phyloP scores from a whole-genome alignment of 2,329 filamentous ascomycete species.

The Venturia asperata region DNA sequence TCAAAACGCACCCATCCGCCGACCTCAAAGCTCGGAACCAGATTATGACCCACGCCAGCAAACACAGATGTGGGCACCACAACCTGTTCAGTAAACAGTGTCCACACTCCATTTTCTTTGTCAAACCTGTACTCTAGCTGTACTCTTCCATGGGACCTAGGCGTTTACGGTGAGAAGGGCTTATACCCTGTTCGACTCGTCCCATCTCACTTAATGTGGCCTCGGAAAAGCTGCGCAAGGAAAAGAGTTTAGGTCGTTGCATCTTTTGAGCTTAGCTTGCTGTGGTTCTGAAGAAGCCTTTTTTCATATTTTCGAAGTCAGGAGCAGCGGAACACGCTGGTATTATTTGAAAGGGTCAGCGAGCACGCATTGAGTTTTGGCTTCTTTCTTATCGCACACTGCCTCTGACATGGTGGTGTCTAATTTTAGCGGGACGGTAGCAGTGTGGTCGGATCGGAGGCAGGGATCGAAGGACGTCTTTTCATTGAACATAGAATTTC shows the following conservation, averaged over 20 bases:
- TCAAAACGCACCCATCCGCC: constrained; percentile 55
- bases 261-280: constrained; percentile 25
- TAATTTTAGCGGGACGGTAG: not conserved
- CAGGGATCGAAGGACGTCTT: not conserved
- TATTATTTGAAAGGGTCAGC: constrained; percentile 1
- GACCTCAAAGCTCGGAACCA: constrained; percentile 66
- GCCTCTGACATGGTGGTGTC: not conserved
- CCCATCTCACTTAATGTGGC: constrained; percentile 12
- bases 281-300: constrained; percentile 23
- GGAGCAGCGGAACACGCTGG: not conserved
- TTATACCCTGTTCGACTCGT: constrained; percentile 29
- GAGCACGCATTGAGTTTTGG: constrained; percentile 7
- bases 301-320: constrained; percentile 19
- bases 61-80: constrained; percentile 37
- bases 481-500: constrained; percentile 3
- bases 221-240: constrained; percentile 7
- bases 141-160: constrained; percentile 25
- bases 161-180: constrained; percentile 31
- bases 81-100: constrained; percentile 32
- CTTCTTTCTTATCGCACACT: not conserved
- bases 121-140: constrained; percentile 21
- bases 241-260: constrained; percentile 27
- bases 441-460: constrained; percentile 5
- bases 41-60: constrained; percentile 40
- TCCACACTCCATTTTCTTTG: constrained; percentile 23